These are phyloP conservation scores for Pythium chondricola DNA, from an alignment of 352 stramenopile species.

Conservation along the genomic window DNA sequence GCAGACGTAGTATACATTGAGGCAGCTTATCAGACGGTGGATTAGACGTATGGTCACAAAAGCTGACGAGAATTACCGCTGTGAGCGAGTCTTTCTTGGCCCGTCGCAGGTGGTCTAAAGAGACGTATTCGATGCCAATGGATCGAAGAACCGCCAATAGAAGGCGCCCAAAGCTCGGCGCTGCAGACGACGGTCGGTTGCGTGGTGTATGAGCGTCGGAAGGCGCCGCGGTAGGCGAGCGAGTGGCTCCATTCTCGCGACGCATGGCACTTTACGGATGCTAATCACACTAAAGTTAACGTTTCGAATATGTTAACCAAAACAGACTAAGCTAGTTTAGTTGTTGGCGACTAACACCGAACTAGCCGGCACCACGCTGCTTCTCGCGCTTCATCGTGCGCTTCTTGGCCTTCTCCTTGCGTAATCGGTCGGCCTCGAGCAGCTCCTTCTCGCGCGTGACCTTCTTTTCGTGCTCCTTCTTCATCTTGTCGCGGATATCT, in stretches of 20 bases:
- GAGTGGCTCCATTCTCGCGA: too few relatives aligned
- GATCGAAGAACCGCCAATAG: conserved; percentile 31
- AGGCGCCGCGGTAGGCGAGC: too few relatives aligned
- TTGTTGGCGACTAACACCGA: background rate
- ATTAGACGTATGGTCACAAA: background rate
- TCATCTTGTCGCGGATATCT: conserved; percentile 60
- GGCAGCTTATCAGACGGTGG: background rate
- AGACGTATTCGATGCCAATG: conserved; percentile 44
- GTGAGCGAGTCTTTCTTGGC: conserved; percentile 46
- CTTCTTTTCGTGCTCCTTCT: conserved; percentile 68
- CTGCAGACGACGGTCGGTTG: background rate
- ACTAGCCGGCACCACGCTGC: conserved; percentile 55
- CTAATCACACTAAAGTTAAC: too few relatives aligned
- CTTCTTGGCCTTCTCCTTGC: conserved; percentile 73
- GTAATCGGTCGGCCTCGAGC: conserved; percentile 53
- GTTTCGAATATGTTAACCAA: background rate
- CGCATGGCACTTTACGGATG: too few relatives aligned
- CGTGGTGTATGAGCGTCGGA: background rate
- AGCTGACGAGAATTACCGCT: conserved; percentile 11
- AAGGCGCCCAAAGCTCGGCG: conserved; percentile 40
- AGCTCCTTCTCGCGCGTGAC: conserved; percentile 65
- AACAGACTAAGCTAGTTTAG: background rate
- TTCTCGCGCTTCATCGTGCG: conserved; percentile 69
- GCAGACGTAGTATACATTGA: background rate
- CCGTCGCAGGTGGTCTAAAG: conserved; percentile 46